Conservation (phyloP, 768 basidiomycete species). For the Psilocybe tampanensis region DNA sequence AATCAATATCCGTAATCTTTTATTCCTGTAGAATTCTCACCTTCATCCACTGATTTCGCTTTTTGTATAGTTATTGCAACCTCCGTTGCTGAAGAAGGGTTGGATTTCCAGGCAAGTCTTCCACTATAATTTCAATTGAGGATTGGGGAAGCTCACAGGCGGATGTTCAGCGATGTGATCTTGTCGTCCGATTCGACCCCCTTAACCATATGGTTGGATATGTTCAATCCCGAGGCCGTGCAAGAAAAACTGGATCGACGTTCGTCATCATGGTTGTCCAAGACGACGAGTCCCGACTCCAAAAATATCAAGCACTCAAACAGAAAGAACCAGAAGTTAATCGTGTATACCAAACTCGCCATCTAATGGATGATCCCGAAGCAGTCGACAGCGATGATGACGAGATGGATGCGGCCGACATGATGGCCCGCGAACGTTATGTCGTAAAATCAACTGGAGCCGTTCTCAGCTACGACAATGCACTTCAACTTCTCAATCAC, state of each 20-base stretch:
- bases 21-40: slow-evolving; percentile 5
- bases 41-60: neutral
- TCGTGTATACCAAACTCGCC: slow-evolving; percentile 59
- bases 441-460: slow-evolving; percentile 75
- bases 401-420: slow-evolving; percentile 50
- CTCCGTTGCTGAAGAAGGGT: slow-evolving; percentile 88
- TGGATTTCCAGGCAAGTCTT: slow-evolving; percentile 77
- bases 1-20: slow-evolving; percentile 60
- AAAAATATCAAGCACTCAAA: slow-evolving; percentile 59
- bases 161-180: slow-evolving; percentile 71
- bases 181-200: slow-evolving; percentile 85
- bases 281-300: slow-evolving; percentile 53
- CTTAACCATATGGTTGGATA: slow-evolving; percentile 85
- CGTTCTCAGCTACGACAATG: slow-evolving; percentile 75
- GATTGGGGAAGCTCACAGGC: neutral
- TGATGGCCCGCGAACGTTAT: slow-evolving; percentile 72
- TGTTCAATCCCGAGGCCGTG: slow-evolving; percentile 87
- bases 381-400: slow-evolving; percentile 43
- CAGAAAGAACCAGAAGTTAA: slow-evolving; percentile 67
- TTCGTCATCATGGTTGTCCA: slow-evolving; percentile 83
- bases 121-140: neutral
- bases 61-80: slow-evolving; percentile 68
- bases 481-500: slow-evolving; percentile 69
- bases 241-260: slow-evolving; percentile 72
- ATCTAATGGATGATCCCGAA: slow-evolving; percentile 32